These are phyloP conservation scores for Suillus ampliporus DNA, from an alignment of 768 basidiomycete genomes.

Conservation along the genomic window DNA sequence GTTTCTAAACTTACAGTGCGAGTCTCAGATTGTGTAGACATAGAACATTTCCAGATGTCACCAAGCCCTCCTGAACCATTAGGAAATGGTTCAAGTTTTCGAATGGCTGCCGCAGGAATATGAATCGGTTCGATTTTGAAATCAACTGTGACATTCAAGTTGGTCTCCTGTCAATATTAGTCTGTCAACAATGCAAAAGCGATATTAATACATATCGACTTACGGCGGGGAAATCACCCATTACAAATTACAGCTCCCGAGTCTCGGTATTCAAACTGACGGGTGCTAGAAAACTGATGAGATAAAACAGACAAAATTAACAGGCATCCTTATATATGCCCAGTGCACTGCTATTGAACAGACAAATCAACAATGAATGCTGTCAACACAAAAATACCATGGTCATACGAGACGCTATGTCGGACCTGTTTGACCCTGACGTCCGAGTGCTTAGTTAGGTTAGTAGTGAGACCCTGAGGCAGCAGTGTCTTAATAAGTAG, in stretches of 20 bases:
- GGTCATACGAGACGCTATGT: neutral
- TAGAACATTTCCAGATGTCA: conserved; percentile 16
- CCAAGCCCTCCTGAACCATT: neutral
- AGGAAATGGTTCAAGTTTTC: neutral
- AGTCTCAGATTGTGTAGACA: neutral
- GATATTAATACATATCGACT: neutral
- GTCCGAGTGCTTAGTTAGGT: neutral
- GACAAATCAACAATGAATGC: neutral
- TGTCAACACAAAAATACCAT: neutral
- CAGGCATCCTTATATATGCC: neutral
- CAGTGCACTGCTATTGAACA: neutral
- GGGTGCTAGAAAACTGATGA: neutral
- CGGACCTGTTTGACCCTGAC: neutral
- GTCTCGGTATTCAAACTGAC: neutral
- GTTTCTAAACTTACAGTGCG: neutral
- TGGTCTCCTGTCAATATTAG: neutral
- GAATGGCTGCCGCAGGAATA: neutral
- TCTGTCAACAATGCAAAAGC: neutral
- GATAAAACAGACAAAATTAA: neutral
- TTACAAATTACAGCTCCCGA: neutral
- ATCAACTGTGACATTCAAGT: neutral
- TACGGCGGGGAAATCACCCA: neutral
- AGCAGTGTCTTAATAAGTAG: neutral
- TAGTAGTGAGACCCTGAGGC: neutral
- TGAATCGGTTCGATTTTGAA: neutral